phyloP scores from a whole-genome alignment of 306 rosid genomes.

The Abrus pulchellus region DNA sequence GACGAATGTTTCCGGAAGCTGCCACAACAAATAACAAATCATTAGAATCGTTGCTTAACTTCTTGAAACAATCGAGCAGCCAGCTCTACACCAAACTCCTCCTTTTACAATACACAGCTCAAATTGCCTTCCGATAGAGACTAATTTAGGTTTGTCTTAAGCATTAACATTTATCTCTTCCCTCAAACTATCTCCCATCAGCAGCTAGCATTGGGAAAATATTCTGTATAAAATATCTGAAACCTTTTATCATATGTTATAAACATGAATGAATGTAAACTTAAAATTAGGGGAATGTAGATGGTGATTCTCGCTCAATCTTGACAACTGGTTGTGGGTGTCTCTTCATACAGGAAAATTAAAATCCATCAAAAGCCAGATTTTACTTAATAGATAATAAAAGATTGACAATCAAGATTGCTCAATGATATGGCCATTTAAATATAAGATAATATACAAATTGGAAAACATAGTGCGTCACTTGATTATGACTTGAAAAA shows the following conservation, averaged over 20 bases:
- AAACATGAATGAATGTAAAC: too few species aligned
- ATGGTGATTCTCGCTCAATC: neutral
- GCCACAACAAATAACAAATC: slow-evolving; percentile 47
- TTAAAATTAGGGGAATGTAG: neutral
- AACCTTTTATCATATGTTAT: neutral
- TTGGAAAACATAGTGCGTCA: too few species aligned
- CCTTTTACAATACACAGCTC: slow-evolving; percentile 13
- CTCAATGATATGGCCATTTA: too few species aligned
- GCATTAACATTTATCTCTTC: neutral
- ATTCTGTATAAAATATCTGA: slow-evolving; percentile 1
- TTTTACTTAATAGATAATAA: too few species aligned
- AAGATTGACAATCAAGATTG: too few species aligned
- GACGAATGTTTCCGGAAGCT: slow-evolving; percentile 97
- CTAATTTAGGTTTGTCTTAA: too few species aligned
- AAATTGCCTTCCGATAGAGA: slow-evolving; percentile 2
- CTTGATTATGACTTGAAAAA: too few species aligned
- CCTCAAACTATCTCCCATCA: neutral
- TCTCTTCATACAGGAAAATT: neutral
- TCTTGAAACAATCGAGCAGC: neutral
- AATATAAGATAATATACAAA: too few species aligned
- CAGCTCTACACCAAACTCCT: slow-evolving; percentile 9
- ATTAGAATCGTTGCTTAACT: slow-evolving; percentile 14
- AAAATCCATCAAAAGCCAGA: neutral
- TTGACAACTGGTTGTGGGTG: neutral
- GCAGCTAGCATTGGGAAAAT: neutral